Conservation (phyloP, 2,329 filamentous ascomycete genomes). For the Neonectria hederae region DNA sequence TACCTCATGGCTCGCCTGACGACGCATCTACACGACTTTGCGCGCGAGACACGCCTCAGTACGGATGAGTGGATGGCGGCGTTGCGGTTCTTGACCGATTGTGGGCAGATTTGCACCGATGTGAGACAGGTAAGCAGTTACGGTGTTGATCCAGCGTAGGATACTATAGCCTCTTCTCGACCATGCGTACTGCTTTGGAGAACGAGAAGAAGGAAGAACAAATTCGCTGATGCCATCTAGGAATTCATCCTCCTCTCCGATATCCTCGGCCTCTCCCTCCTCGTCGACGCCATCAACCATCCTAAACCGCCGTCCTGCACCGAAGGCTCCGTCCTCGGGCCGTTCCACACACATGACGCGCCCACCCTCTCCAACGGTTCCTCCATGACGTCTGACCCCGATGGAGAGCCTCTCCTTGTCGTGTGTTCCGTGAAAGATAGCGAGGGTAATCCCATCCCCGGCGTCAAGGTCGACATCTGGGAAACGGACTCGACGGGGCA, state of each 20-base stretch:
- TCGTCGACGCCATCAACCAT: slow-evolving; percentile 81
- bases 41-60: slow-evolving; percentile 75
- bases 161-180: too few species aligned
- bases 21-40: slow-evolving; percentile 79
- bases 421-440: slow-evolving; percentile 73
- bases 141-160: not conserved
- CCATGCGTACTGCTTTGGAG: not conserved
- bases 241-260: slow-evolving; percentile 83
- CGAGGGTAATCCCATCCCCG: slow-evolving; percentile 65
- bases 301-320: slow-evolving; percentile 74
- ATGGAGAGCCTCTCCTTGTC: slow-evolving; percentile 72
- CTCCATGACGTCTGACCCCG: slow-evolving; percentile 69
- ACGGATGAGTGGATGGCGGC: slow-evolving; percentile 78
- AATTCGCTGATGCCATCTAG: slow-evolving; percentile 45
- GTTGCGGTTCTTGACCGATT: slow-evolving; percentile 72
- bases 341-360: slow-evolving; percentile 81
- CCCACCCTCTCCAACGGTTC: slow-evolving; percentile 60
- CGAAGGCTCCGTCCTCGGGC: slow-evolving; percentile 79
- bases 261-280: slow-evolving; percentile 77
- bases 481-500: slow-evolving; percentile 79
- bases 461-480: slow-evolving; percentile 79
- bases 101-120: slow-evolving; percentile 74
- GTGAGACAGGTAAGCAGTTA: slow-evolving; percentile 48
- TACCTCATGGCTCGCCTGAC: slow-evolving; percentile 77
- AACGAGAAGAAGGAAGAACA: not conserved